Conservation (phyloP, 2,329 filamentous ascomycete genomes). For the Alternaria panax region DNA sequence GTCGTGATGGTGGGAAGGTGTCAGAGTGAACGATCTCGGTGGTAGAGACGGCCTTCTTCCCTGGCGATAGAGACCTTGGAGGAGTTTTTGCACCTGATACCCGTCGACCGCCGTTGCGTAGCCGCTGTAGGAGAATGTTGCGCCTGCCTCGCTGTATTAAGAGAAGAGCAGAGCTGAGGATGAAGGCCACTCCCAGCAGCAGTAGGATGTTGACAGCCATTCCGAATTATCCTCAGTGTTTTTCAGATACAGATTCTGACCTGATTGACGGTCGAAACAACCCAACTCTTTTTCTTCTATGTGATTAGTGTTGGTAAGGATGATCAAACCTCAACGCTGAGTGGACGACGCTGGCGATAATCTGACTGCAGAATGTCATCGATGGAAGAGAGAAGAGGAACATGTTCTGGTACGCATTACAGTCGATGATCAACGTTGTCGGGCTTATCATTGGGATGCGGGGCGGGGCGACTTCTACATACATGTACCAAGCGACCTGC, state of each 20-base stretch:
- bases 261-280: background rate
- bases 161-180: constrained; percentile 34
- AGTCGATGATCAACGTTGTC: background rate
- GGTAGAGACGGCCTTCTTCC: constrained; percentile 49
- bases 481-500: constrained; percentile 11
- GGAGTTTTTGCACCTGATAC: constrained; percentile 61
- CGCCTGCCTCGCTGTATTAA: constrained; percentile 49
- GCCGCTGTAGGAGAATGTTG: constrained; percentile 50
- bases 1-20: constrained; percentile 62
- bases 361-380: background rate
- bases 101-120: constrained; percentile 52
- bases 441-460: constrained; percentile 21
- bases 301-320: background rate
- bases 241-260: background rate
- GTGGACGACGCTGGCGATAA: background rate
- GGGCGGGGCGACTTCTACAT: constrained; percentile 23
- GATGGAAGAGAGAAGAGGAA: background rate
- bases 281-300: background rate
- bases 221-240: background rate
- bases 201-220: constrained; percentile 34
- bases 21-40: constrained; percentile 52
- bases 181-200: constrained; percentile 43
- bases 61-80: constrained; percentile 60
- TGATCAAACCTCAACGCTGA: background rate
- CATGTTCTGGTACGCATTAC: background rate